A percentile compares a stretch with the other conserved stretches of the same genome.
Conservation (phyloP, 306 rosid species). For the Oxytropis ochrocephala region DNA sequence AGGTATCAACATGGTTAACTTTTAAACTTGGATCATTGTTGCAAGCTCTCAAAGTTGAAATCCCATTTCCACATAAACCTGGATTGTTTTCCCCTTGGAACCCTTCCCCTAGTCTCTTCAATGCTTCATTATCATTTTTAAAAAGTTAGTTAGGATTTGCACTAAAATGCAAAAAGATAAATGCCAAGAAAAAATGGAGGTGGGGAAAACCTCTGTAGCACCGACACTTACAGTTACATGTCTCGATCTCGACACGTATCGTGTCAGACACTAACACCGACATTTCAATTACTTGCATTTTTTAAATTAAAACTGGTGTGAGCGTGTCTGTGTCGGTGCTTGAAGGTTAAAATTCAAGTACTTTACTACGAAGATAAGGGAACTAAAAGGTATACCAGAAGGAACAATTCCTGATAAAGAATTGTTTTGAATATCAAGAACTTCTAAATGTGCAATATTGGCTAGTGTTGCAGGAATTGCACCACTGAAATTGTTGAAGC, state of each 20-base stretch:
- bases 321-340: too few species aligned
- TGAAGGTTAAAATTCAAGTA: not conserved
- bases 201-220: too few species aligned
- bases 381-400: constrained; percentile 43
- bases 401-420: constrained; percentile 69
- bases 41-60: constrained; percentile 56
- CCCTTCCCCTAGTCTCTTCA: constrained; percentile 54
- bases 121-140: constrained; percentile 41
- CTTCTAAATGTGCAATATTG: constrained; percentile 32
- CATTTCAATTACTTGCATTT: too few species aligned
- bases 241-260: too few species aligned
- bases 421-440: constrained; percentile 62
- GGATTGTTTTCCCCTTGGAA: constrained; percentile 70
- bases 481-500: constrained; percentile 71
- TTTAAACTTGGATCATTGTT: constrained; percentile 16
- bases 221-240: too few species aligned
- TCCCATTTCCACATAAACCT: constrained; percentile 61
- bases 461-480: constrained; percentile 52
- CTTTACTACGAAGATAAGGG: not conserved
- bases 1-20: constrained; percentile 22
- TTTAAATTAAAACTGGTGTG: too few species aligned
- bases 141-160: constrained; percentile 24
- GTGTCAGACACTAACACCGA: too few species aligned
- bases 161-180: not conserved
- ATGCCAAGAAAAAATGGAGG: not conserved